Evolutionary conservation across 2,329 filamentous ascomycete species (phyloP).

Genomic region (Neodidymelliopsis sp.): DNA sequence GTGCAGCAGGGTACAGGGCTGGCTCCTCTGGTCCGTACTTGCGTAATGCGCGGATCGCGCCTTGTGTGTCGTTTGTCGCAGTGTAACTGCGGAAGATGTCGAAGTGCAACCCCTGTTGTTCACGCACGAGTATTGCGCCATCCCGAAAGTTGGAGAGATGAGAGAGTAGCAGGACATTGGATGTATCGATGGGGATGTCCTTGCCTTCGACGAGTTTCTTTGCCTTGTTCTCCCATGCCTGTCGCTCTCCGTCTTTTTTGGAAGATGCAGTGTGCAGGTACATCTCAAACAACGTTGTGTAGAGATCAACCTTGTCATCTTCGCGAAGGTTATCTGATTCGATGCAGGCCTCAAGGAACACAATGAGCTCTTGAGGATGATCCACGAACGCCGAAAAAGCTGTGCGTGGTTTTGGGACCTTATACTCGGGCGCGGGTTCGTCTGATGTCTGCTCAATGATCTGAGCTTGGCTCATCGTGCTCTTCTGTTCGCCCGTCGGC

Average conservation of each 20-base stretch:
- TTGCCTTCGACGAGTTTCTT: constrained; percentile 85
- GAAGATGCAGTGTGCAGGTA: constrained; percentile 88
- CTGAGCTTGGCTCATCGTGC: constrained; percentile 62
- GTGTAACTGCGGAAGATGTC: constrained; percentile 98
- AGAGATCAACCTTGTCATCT: constrained; percentile 82
- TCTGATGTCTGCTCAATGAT: constrained; percentile 62
- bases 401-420: constrained; percentile 80
- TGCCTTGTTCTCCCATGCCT: constrained; percentile 89
- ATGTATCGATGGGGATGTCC: constrained; percentile 85
- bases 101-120: constrained; percentile 88
- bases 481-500: constrained; percentile 58
- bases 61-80: constrained; percentile 86
- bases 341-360: constrained; percentile 89
- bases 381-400: constrained; percentile 98
- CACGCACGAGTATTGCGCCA: constrained; percentile 89
- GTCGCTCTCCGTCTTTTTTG: constrained; percentile 72
- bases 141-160: constrained; percentile 90
- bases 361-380: constrained; percentile 88
- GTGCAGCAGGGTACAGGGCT: constrained; percentile 87
- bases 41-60: constrained; percentile 85
- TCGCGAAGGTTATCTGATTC: constrained; percentile 73
- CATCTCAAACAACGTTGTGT: constrained; percentile 97
- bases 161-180: constrained; percentile 90
- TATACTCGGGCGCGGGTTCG: constrained; percentile 68
- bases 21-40: constrained; percentile 94